Evolutionary conservation across 2,329 filamentous ascomycete genomes (phyloP), one percentile per base, ranked within the genome.

Genomic region (Colletotrichum spinosum): DNA sequence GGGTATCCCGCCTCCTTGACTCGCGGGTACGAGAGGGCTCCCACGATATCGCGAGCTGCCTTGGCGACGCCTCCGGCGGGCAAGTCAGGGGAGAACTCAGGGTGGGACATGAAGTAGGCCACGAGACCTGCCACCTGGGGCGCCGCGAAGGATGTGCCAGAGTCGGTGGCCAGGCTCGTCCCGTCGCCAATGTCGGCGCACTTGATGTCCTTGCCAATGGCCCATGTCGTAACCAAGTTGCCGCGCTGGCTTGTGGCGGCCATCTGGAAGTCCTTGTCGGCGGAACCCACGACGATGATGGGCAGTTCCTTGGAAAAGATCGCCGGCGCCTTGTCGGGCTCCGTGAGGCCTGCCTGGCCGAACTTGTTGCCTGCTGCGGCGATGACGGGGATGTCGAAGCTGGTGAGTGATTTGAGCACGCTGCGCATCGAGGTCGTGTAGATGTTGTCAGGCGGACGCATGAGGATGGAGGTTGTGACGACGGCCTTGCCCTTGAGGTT

Each of bases 71-170:
- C 12, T 35, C 55, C 55, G 38, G 25, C 1, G 37, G 44, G 4
- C 6, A 46, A 33, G 6, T 15, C n/a, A 2, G 25, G 12, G n/a
- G 25, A 8, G 46, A 58, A 58, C 2, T 58, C 46, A 8, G 55
- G 55, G 8, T 58, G 55, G 2, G 55, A 58, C 55, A 58, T 58
- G 45, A 45, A 58, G 25, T 58, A 58, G 2, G 55, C 55, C 37
- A 42, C 38, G 12, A 51, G 17, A n/a, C 46, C 55, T 2, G 55
- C 55, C 2, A 58, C 38, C 9, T 58, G 46, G 5, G 55, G 55
- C 4, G 55, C 38, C 13, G 55, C 55, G 25, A 58, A 51, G 6
- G 55, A 58, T 9, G 55, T 58, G 4, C 55, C 55, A 8, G 46
- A 51, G 8, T 44, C 9, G 6, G 17, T 42, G 7, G 15, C 37